These are phyloP conservation scores for Phaeosphaeria sp. DNA, from an alignment of 2,329 filamentous ascomycete genomes.

Conservation along the genomic window DNA sequence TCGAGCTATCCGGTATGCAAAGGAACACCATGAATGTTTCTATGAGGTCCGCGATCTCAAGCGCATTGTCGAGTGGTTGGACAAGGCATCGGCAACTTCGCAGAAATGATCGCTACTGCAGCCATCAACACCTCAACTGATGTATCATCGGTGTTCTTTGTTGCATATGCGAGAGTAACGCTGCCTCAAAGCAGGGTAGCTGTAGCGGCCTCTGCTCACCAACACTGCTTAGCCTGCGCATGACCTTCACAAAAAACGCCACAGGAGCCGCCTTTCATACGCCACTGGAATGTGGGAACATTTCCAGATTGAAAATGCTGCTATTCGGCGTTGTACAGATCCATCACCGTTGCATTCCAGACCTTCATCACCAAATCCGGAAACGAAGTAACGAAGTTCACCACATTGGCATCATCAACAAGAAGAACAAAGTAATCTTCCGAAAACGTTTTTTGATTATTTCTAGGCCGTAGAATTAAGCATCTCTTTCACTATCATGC, in stretches of 20 bases:
- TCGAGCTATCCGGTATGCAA: constrained; percentile 29
- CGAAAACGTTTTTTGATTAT: constrained; percentile 23
- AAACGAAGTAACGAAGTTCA: constrained; percentile 11
- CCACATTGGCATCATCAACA: constrained; percentile 9
- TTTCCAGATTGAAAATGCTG: neutral
- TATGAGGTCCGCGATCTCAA: constrained; percentile 24
- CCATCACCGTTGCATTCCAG: constrained; percentile 27
- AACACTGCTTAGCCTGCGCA: neutral
- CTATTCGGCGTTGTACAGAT: neutral
- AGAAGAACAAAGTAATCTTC: constrained; percentile 22
- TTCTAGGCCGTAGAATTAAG: constrained; percentile 12
- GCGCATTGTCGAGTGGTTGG: constrained; percentile 24
- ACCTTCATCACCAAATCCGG: constrained; percentile 20
- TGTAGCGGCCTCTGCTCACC: neutral
- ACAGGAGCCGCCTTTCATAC: neutral
- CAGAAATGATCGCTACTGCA: no score
- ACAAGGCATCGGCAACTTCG: neutral
- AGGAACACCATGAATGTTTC: constrained; percentile 29
- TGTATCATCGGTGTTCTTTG: neutral
- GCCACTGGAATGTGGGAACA: neutral
- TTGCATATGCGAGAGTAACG: neutral
- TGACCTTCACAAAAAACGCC: neutral
- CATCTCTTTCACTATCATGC: constrained; percentile 11
- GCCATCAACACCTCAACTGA: no score
- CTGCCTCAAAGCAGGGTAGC: neutral